A percentile compares a stretch with the other conserved stretches of the same genome.
phyloP scores from a whole-genome alignment of 1,284 basidiomycete genomes.

The Heterobasidion annosum region DNA sequence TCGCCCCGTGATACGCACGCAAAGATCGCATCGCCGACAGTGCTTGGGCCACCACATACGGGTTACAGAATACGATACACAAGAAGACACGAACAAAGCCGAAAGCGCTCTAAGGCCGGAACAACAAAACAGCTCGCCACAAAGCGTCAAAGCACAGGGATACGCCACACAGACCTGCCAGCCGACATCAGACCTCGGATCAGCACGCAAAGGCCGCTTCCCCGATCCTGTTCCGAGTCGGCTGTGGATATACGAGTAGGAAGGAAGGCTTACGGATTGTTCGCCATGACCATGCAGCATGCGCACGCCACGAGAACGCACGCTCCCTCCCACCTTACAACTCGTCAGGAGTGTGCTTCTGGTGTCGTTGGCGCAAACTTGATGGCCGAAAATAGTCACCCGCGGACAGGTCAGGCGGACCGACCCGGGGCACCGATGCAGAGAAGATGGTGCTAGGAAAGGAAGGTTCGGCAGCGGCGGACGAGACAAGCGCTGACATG shows the following conservation, averaged over 20 bases:
- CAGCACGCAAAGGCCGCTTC: background rate
- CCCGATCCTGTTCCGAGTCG: background rate
- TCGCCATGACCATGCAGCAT: background rate
- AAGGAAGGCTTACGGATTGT: background rate
- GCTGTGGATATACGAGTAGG: background rate
- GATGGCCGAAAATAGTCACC: background rate
- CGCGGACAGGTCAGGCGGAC: background rate
- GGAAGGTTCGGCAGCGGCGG: background rate
- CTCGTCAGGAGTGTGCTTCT: background rate
- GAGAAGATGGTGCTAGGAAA: background rate
- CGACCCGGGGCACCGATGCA: background rate
- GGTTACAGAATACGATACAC: too few relatives aligned
- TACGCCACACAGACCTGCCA: background rate
- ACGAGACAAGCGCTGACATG: background rate
- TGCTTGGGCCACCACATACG: too few relatives aligned
- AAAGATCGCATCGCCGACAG: too few relatives aligned
- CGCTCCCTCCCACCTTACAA: background rate
- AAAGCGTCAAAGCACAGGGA: background rate
- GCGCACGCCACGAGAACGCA: background rate
- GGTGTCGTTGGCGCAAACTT: background rate
- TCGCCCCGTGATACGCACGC: too few relatives aligned
- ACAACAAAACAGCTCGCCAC: background rate
- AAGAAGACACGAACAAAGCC: background rate
- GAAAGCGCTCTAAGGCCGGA: background rate
- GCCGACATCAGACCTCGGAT: background rate